Base-by-base conservation (phyloP, 1,284 basidiomycete genomes). In the Megacollybia platyphylla region DNA sequence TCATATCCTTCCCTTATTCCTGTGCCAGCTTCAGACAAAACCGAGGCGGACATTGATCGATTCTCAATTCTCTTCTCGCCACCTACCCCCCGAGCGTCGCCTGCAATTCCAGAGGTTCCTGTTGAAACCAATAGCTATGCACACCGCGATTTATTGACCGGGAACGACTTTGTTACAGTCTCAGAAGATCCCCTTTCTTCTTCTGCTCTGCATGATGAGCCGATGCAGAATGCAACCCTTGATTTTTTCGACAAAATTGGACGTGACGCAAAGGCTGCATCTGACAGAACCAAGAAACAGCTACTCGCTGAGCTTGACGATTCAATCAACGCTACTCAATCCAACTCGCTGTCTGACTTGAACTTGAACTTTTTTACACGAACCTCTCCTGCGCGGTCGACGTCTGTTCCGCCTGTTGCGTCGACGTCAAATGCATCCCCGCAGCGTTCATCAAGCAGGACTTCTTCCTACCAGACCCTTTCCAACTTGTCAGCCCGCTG, bases 161-260 rank as follows among this genome's bases (percentile, higher is more conserved):
- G 11, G 15, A 15, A 64, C 2, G 68, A 71, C 0, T 83, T 84
- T 46, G 73, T 84, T 3, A 76, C 76, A 4, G 79, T 72, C 0
- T 53, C 63, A 4, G 71, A 80, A 32, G 77, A 82, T 48, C 80
- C 80, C 0, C 61, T 83, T 0, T 46, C 49, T 0, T 48, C 37
- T 5, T 45, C 46, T 24, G 39, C 37, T 13, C 44, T 50, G n/a
- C 49, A 52, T 2, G 41, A 45, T 6, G 42, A 45, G 8, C 47
- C 45, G 36, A 30, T 11, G 13, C 40, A 44, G 37, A 63, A 58
- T 13, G 36, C 58, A 9, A 67, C 57, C 24, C 54, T 67, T 24
- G 60, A 56, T 17, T 82, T 80, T 56, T 79, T 83, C 52, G 75
- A 74, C 41, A 61, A 64, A 36, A 78, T 82, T 44, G 64, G 65